phyloP scores from a whole-genome alignment of 768 basidiomycete species.

The Tulasnella sp. region DNA sequence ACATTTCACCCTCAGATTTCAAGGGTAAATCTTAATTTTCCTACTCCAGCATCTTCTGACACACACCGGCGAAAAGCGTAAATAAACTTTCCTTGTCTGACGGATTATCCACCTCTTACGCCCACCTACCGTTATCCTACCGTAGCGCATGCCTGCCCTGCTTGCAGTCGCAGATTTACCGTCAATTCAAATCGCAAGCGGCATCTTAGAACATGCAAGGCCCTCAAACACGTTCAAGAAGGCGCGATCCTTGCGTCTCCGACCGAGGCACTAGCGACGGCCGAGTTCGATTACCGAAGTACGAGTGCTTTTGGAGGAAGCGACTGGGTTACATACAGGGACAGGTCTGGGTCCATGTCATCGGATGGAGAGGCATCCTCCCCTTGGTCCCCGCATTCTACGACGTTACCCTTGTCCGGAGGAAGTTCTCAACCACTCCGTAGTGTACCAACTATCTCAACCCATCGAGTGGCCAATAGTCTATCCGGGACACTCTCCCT shows the following conservation, averaged over 20 bases:
- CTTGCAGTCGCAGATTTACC: slow-evolving; percentile 16
- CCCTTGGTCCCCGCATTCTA: not conserved
- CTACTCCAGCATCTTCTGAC: slow-evolving; percentile 7
- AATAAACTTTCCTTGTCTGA: not conserved
- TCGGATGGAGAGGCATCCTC: not conserved
- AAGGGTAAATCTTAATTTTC: not conserved
- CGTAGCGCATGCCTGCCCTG: slow-evolving; percentile 15
- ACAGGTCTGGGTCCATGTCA: not conserved
- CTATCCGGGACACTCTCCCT: not conserved
- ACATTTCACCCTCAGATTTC: too few relatives aligned
- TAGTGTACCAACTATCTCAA: not conserved
- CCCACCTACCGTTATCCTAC: not conserved
- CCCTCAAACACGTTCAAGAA: not conserved
- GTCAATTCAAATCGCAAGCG: slow-evolving; percentile 15
- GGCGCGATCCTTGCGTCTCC: not conserved
- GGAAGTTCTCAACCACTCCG: not conserved
- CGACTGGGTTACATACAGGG: not conserved
- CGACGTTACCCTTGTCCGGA: not conserved
- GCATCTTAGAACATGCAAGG: slow-evolving; percentile 13
- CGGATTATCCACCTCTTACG: not conserved
- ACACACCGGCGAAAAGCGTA: slow-evolving; percentile 17
- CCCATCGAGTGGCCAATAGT: not conserved
- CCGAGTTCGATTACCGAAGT: not conserved
- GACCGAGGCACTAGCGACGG: not conserved
- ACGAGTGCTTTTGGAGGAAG: not conserved